phyloP scores from a whole-genome alignment of 2,329 filamentous ascomycete species.

The Fusarium phyllophilum region DNA sequence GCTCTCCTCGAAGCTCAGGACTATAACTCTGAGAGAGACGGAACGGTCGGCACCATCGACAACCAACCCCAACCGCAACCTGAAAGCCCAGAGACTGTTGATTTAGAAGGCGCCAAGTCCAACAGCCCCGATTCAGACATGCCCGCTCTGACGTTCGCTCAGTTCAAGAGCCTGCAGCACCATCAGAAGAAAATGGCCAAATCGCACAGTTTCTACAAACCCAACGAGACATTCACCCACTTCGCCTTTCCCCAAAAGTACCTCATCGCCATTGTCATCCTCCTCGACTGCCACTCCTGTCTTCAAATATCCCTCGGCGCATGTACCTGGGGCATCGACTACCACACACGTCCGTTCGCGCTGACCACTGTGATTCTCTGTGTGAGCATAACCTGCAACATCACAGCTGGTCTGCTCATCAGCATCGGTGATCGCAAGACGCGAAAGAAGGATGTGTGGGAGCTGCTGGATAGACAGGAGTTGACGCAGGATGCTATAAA shows the following conservation, averaged over 20 bases:
- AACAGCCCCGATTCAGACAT: constrained; percentile 58
- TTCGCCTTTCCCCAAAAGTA: constrained; percentile 79
- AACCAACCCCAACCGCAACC: constrained; percentile 55
- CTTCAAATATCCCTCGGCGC: constrained; percentile 83
- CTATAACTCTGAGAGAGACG: constrained; percentile 20
- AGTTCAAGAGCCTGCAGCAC: constrained; percentile 77
- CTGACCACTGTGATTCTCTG: constrained; percentile 84
- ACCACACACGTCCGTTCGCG: constrained; percentile 73
- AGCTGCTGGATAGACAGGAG: constrained; percentile 79
- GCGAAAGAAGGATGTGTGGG: constrained; percentile 85
- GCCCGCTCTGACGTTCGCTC: constrained; percentile 70
- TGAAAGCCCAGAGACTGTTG: constrained; percentile 47
- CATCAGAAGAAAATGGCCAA: constrained; percentile 84
- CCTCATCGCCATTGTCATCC: constrained; percentile 79
- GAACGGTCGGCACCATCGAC: background rate
- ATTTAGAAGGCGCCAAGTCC: constrained; percentile 54
- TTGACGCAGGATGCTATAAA: constrained; percentile 70
- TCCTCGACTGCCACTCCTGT: constrained; percentile 82
- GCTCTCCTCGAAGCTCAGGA: constrained; percentile 25
- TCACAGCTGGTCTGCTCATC: constrained; percentile 80
- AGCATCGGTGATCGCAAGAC: constrained; percentile 79
- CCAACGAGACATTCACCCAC: constrained; percentile 85
- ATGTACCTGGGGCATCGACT: constrained; percentile 82
- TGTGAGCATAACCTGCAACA: constrained; percentile 81
- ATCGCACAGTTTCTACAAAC: constrained; percentile 89